Evolutionary conservation across 177 flowering plant species (phyloP), one percentile per base, ranked within the genome.

Genomic region (Vitis hybrid): DNA sequence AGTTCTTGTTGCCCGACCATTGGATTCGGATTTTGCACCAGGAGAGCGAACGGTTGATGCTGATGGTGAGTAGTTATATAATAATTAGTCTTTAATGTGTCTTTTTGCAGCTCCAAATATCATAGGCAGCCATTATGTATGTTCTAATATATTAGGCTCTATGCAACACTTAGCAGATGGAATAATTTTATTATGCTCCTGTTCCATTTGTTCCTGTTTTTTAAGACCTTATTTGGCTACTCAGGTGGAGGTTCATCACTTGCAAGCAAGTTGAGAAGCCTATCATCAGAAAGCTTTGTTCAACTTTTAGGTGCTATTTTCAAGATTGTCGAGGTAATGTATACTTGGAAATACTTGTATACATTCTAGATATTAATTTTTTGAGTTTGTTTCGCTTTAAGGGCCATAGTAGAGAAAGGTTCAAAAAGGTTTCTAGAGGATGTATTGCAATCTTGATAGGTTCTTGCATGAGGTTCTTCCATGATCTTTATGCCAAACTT

Each of bases 251-350:
- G 98, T 55, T 84, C 83, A 67, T 93, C 98, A 34, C 95, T 96
- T 70, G 97, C 93, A 51, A 89, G 89, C 86, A 92, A 91, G 82
- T 80, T 96, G 75, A 88, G 93, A 79, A 88, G 83, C 80, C 77
- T 96, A 73, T 82, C 98, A 73, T 82, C 98, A 62, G 99, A 94
- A 58, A 79, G 89, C 85, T 96, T 96, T 84, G 87, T 96, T 74
- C 88, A 90, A 56, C 93, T 95, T 72, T 78, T 96, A 74, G 75
- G 74, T 80, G 88, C 93, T 69, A 86, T 96, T 69, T 96, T 92
- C 84, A 80, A 66, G 79, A 85, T 96, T 82, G 97, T 96, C 70
- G 89, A 74, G 99, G 99, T 96, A 89, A 87, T 88, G 86, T 84
- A 72, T 71, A 56, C 50, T 68, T 13, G 7, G 14, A 45, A 10